phyloP scores from a whole-genome alignment of 306 rosid species.

The Aeschynomene evenia region DNA sequence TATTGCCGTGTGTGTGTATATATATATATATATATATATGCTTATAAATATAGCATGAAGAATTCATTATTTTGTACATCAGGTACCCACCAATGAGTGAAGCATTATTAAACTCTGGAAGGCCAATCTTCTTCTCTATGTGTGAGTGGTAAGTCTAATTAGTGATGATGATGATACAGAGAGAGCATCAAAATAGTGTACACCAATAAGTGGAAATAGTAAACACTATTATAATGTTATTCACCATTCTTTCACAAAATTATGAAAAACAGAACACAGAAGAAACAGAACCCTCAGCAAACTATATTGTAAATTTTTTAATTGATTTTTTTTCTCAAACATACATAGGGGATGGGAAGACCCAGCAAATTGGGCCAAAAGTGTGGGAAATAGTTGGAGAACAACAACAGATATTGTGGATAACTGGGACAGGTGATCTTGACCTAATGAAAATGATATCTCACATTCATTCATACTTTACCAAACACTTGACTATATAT shows the following conservation, averaged over 20 bases:
- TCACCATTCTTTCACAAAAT: no score
- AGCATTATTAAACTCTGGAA: constrained; percentile 52
- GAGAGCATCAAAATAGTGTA: no score
- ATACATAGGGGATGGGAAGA: constrained; percentile 67
- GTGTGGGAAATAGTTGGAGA: constrained; percentile 82
- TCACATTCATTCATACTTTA: background rate
- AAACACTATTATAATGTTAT: no score
- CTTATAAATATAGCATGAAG: background rate
- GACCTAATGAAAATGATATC: background rate
- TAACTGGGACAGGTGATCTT: constrained; percentile 58
- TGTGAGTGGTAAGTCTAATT: constrained; percentile 69
- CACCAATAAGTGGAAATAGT: no score
- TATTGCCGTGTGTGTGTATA: no score
- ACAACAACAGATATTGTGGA: constrained; percentile 74
- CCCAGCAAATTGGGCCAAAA: constrained; percentile 69
- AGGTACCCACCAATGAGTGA: constrained; percentile 72
- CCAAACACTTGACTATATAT: no score
- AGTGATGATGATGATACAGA: background rate
- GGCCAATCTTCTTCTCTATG: constrained; percentile 61
- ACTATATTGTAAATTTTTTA: background rate
- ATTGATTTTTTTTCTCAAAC: constrained; percentile 24
- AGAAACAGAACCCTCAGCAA: no score
- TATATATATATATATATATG: background rate
- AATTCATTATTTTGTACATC: constrained; percentile 7
- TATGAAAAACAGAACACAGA: no score